Conservation (phyloP, 208 protist species). For the Trypanosoma platydactyli region DNA sequence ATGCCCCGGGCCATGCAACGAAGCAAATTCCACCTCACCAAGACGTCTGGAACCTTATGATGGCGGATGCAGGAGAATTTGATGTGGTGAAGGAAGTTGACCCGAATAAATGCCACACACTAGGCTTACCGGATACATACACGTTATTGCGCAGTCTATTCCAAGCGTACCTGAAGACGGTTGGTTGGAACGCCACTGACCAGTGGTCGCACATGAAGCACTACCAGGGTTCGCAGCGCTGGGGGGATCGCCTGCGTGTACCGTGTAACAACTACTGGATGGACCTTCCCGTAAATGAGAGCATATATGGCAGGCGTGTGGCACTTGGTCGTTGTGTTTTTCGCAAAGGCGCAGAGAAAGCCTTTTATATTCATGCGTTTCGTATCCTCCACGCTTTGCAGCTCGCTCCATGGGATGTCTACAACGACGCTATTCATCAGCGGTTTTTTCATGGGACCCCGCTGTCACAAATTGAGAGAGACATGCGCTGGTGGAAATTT, state of each 20-base stretch:
- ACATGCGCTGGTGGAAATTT: constrained; percentile 24
- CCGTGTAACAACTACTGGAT: constrained; percentile 73
- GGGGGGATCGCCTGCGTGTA: constrained; percentile 16
- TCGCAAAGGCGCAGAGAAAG: constrained; percentile 45
- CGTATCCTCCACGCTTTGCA: constrained; percentile 45
- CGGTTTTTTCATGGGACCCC: not conserved
- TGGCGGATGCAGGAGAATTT: constrained; percentile 49
- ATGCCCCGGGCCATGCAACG: constrained; percentile 17
- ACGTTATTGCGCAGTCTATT: constrained; percentile 33
- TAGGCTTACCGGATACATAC: constrained; percentile 15
- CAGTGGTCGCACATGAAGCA: constrained; percentile 39
- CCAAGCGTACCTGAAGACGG: constrained; percentile 23
- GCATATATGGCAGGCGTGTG: constrained; percentile 38
- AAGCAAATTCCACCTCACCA: constrained; percentile 33
- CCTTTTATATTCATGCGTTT: constrained; percentile 65
- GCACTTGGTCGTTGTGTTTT: constrained; percentile 58
- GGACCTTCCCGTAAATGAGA: constrained; percentile 48
- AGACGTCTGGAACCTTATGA: constrained; percentile 61
- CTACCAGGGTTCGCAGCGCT: constrained; percentile 57
- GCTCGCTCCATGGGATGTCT: constrained; percentile 47
- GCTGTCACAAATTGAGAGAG: constrained; percentile 9
- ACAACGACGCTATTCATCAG: constrained; percentile 6
- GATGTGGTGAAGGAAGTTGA: constrained; percentile 41
- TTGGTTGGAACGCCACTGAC: constrained; percentile 9
- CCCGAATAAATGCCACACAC: constrained; percentile 18